These are phyloP conservation scores for Solanum ahanhuiri DNA, from an alignment of 257 asterid genomes.

Conservation along the genomic window DNA sequence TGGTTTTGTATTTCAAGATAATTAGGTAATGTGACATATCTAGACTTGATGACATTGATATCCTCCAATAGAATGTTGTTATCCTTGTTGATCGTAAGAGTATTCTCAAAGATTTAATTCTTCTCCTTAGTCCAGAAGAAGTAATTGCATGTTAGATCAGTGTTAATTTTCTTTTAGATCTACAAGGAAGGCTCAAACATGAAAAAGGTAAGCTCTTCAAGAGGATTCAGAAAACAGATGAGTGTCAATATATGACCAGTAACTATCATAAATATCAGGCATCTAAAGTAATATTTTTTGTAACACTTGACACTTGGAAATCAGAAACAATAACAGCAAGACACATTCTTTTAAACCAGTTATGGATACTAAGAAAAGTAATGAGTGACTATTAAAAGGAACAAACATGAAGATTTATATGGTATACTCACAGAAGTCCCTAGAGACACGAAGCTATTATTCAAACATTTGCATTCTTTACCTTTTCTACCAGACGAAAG, in stretches of 20 bases:
- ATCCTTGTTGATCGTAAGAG: conserved; percentile 6
- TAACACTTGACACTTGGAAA: conserved; percentile 3
- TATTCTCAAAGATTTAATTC: conserved; percentile 37
- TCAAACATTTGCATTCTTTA: neutral
- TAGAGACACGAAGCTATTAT: neutral
- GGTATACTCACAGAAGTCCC: neutral
- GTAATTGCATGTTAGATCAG: conserved; percentile 9
- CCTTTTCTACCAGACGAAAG: neutral
- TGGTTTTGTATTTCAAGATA: neutral
- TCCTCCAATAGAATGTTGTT: no score
- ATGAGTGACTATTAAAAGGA: neutral
- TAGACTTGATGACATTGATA: conserved; percentile 22
- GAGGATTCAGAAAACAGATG: conserved; percentile 1
- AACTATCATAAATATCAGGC: neutral
- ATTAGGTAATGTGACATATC: conserved; percentile 18
- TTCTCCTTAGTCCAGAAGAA: conserved; percentile 33
- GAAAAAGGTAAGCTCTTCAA: conserved; percentile 12
- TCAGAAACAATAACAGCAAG: neutral
- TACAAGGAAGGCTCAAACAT: neutral
- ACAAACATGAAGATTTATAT: neutral
- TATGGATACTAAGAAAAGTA: neutral
- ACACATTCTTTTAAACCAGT: neutral
- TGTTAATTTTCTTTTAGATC: conserved; percentile 14
- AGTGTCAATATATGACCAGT: neutral
- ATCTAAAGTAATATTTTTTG: neutral